Evolutionary conservation across 73 alveolate species (phyloP).

Genomic region (Paramecium sexaurelia): DNA sequence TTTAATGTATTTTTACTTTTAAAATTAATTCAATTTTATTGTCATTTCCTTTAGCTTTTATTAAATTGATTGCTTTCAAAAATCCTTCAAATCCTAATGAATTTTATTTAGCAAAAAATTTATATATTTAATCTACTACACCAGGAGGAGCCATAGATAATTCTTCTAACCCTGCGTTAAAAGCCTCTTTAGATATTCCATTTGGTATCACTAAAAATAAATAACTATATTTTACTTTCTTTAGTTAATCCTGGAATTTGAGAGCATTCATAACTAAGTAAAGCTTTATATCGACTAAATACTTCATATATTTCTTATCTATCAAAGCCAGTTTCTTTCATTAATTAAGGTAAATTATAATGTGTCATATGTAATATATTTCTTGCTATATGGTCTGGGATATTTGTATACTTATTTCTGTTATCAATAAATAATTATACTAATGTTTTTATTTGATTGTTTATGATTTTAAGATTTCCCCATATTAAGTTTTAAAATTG

Average conservation of each 20-base stretch:
- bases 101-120: slow-evolving; percentile 39
- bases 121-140: slow-evolving; percentile 26
- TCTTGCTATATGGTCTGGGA: slow-evolving; percentile 17
- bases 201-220: not conserved
- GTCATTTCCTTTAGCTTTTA: slow-evolving; percentile 37
- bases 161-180: slow-evolving; percentile 47
- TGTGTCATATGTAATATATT: not conserved
- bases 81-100: not conserved
- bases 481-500: slow-evolving; percentile 11
- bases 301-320: slow-evolving; percentile 56
- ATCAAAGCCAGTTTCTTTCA: slow-evolving; percentile 48
- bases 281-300: slow-evolving; percentile 40
- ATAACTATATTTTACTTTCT: not conserved
- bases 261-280: slow-evolving; percentile 22
- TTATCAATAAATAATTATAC: not conserved
- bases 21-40: slow-evolving; percentile 36
- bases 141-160: slow-evolving; percentile 55
- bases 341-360: slow-evolving; percentile 24
- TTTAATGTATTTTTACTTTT: not conserved
- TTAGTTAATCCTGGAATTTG: slow-evolving; percentile 43
- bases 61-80: not conserved
- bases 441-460: not conserved
- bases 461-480: not conserved
- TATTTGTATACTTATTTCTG: slow-evolving; percentile 16
- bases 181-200: not conserved